These are phyloP conservation scores for Mortierella sp. DNA, from an alignment of 371 early-diverging fungal genomes.

Conservation along the genomic window DNA sequence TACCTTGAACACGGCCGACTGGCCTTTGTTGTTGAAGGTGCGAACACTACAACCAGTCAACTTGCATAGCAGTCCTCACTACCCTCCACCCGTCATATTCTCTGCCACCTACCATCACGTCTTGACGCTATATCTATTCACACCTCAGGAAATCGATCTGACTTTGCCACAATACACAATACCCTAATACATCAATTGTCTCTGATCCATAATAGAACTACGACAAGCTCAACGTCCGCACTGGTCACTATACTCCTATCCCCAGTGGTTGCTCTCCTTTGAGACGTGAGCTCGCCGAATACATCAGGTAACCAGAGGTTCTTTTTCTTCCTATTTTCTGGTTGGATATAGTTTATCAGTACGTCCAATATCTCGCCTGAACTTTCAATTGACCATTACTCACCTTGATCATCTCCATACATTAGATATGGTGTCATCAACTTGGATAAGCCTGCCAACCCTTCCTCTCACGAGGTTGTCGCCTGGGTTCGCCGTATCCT, in stretches of 20 bases:
- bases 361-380: neutral
- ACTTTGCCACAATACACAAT: neutral
- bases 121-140: neutral
- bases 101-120: neutral
- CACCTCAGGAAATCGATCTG: too few relatives aligned
- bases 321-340: neutral
- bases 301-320: conserved; percentile 72
- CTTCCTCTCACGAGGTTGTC: conserved; percentile 99
- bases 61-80: neutral
- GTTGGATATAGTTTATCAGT: neutral
- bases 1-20: conserved; percentile 90
- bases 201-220: conserved; percentile 79
- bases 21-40: conserved; percentile 97
- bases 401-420: neutral
- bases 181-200: neutral
- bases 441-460: conserved; percentile 98
- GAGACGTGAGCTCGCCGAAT: conserved; percentile 94
- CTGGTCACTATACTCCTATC: conserved; percentile 98
- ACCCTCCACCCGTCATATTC: neutral
- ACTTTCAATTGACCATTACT: neutral
- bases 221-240: conserved; percentile 98
- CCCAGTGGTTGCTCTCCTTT: conserved; percentile 96
- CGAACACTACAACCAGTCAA: neutral
- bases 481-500: conserved; percentile 99
- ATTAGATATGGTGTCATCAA: conserved; percentile 97